These are phyloP conservation scores for Candida stauntonica DNA, from an alignment of 805 yeast species.

Conservation along the genomic window DNA sequence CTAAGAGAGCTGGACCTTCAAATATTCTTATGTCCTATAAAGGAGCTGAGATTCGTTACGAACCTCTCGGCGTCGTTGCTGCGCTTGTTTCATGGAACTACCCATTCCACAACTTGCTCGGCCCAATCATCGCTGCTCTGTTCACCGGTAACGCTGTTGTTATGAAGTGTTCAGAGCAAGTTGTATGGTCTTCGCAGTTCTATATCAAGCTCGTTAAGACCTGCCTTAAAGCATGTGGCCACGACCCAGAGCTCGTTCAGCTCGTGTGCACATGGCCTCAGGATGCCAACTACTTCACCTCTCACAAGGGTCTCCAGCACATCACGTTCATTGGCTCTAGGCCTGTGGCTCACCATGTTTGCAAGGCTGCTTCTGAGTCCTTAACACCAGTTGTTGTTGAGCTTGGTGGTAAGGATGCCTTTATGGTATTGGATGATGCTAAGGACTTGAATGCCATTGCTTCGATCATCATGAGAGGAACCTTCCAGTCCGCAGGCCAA, in stretches of 20 bases:
- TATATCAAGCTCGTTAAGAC: conserved; percentile 68
- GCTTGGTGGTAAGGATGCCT: conserved; percentile 94
- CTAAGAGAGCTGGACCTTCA: conserved; percentile 82
- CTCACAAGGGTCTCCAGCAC: conserved; percentile 79
- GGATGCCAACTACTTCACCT: conserved; percentile 79
- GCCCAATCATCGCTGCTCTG: conserved; percentile 85
- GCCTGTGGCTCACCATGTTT: conserved; percentile 87
- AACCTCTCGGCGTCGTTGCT: conserved; percentile 82
- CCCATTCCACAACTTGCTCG: conserved; percentile 91
- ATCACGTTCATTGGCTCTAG: conserved; percentile 95
- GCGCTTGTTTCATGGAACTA: conserved; percentile 97
- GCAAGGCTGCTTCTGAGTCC: conserved; percentile 75
- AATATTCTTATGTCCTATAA: conserved; percentile 84
- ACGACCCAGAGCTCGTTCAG: conserved; percentile 81
- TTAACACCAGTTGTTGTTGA: conserved; percentile 94
- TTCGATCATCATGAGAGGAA: conserved; percentile 87
- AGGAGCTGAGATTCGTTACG: conserved; percentile 89
- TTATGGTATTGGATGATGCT: conserved; percentile 80
- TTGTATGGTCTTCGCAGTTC: conserved; percentile 87
- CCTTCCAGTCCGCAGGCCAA: conserved; percentile 96
- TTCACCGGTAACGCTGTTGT: conserved; percentile 91
- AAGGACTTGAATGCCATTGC: conserved; percentile 54
- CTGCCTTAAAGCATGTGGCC: conserved; percentile 69
- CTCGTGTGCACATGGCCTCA: conserved; percentile 85
- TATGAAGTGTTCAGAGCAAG: conserved; percentile 93